A percentile compares a stretch with the other conserved stretches of the same genome.
These are phyloP conservation scores for Berberis thunbergii DNA, from an alignment of 164 flowering plant species.

Conservation along the genomic window DNA sequence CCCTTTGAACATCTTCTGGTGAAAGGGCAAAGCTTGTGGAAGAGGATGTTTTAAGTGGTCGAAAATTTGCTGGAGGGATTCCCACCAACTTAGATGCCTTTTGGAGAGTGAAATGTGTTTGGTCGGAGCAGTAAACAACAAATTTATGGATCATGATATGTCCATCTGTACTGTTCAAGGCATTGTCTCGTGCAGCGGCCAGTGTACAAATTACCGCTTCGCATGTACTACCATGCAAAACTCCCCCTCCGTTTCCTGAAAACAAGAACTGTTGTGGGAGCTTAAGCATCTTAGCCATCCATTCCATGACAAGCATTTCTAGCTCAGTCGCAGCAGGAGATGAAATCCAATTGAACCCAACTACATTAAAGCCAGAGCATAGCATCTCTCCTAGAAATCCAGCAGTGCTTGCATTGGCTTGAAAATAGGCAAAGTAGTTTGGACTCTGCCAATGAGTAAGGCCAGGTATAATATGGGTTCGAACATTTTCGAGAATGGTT, in stretches of 20 bases:
- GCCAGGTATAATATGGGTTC: conserved; percentile 10
- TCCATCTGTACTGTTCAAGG: conserved; percentile 3
- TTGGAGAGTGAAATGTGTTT: conserved; percentile 14
- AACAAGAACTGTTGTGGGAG: conserved; percentile 39
- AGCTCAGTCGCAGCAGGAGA: conserved; percentile 36
- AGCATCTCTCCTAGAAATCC: conserved; percentile 44
- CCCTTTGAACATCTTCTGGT: not conserved
- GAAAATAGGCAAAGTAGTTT: not conserved
- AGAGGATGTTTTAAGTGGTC: not conserved
- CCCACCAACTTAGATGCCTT: conserved; percentile 17
- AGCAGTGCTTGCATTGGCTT: conserved; percentile 16
- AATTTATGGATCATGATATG: conserved; percentile 6
- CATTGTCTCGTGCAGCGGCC: conserved; percentile 14
- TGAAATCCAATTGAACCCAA: conserved; percentile 47
- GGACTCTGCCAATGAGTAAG: conserved; percentile 25
- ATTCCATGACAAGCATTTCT: conserved; percentile 44
- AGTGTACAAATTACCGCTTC: conserved; percentile 15
- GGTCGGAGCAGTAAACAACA: conserved; percentile 15
- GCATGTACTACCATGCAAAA: conserved; percentile 13
- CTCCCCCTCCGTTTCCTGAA: conserved; percentile 26
- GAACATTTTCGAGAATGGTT: conserved; percentile 10
- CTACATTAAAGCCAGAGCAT: conserved; percentile 47
- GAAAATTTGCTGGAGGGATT: conserved; percentile 8
- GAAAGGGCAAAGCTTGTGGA: conserved; percentile 1
- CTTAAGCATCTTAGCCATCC: conserved; percentile 36